phyloP scores from a whole-genome alignment of 2,329 filamentous ascomycete genomes.

The Alternaria longipes region DNA sequence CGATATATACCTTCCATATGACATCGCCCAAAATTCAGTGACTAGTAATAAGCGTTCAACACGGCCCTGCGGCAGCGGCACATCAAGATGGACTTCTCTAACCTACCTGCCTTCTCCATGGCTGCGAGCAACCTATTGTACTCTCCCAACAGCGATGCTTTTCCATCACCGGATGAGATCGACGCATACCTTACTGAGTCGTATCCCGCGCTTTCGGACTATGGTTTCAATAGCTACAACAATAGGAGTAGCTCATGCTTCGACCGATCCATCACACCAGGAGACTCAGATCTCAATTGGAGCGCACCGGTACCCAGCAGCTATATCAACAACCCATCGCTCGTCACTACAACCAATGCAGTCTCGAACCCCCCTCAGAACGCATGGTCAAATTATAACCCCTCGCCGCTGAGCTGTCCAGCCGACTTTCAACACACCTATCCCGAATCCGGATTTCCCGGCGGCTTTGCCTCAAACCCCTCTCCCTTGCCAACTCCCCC shows the following conservation, averaged over 20 bases:
- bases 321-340: slow-evolving; percentile 8
- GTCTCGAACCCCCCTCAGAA: slow-evolving; percentile 2
- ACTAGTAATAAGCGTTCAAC: background rate
- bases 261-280: slow-evolving; percentile 3
- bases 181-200: slow-evolving; percentile 13
- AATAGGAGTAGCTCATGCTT: slow-evolving; percentile 6
- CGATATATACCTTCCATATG: background rate
- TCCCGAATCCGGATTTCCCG: slow-evolving; percentile 2
- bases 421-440: slow-evolving; percentile 13
- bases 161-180: slow-evolving; percentile 14
- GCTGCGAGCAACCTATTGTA: slow-evolving; percentile 7
- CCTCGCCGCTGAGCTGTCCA: slow-evolving; percentile 9
- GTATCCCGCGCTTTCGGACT: slow-evolving; percentile 9
- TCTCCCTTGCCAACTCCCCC: slow-evolving; percentile 14
- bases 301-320: slow-evolving; percentile 7
- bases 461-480: slow-evolving; percentile 9
- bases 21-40: background rate
- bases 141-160: slow-evolving; percentile 15
- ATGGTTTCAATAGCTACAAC: slow-evolving; percentile 4
- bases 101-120: slow-evolving; percentile 6
- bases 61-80: background rate
- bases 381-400: slow-evolving; percentile 8
- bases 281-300: slow-evolving; percentile 4
- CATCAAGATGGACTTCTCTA: slow-evolving; percentile 11
- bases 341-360: background rate